Conservation (phyloP, 805 yeast species). For the Candida maltosa region DNA sequence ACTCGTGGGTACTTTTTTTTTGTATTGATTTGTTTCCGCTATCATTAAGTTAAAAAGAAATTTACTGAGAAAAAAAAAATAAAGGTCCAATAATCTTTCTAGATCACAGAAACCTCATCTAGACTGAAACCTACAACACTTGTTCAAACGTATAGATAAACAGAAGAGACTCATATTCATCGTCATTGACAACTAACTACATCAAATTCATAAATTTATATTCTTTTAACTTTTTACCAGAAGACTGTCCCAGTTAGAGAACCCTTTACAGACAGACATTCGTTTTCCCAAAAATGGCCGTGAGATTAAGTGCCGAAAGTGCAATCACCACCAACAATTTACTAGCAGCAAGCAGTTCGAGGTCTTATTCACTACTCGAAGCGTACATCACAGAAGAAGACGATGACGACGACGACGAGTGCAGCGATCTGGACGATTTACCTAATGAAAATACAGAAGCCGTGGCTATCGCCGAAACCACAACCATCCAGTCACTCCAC, state of each 20-base stretch:
- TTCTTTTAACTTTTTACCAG: too few species aligned
- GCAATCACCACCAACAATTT: neutral
- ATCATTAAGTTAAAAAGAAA: too few species aligned
- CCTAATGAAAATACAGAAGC: neutral
- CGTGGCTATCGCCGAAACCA: neutral
- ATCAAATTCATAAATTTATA: too few species aligned
- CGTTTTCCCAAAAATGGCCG: neutral
- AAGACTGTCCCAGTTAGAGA: neutral
- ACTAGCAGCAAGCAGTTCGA: neutral
- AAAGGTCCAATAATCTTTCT: too few species aligned
- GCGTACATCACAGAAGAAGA: conserved; percentile 4
- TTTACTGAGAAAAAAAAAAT: too few species aligned
- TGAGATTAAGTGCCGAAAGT: neutral
- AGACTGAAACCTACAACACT: too few species aligned
- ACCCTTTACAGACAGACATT: neutral
- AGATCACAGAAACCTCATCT: too few species aligned
- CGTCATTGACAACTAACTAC: neutral
- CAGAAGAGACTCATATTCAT: neutral
- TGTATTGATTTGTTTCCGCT: too few species aligned
- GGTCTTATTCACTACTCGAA: neutral
- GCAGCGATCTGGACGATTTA: conserved; percentile 1
- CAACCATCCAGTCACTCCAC: conserved; percentile 4
- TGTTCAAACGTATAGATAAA: neutral
- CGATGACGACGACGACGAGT: conserved; percentile 4
- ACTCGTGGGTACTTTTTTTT: too few species aligned